Base-by-base conservation (phyloP, 1,284 basidiomycete genomes). In the Puccinia polysora region DNA sequence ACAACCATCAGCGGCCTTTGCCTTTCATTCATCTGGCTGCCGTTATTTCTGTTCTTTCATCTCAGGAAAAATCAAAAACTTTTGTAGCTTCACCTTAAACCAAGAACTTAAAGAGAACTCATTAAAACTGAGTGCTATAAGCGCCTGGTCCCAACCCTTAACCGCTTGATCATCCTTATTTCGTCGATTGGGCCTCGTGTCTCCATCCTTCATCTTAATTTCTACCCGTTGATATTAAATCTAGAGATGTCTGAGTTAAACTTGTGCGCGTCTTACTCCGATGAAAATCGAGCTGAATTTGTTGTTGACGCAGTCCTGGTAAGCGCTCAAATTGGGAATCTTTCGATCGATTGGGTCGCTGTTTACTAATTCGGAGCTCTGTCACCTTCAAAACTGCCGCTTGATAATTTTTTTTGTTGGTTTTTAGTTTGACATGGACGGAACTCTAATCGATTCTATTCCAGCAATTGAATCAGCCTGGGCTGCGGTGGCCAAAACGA, bases 401-500 rank as follows among this genome's bases (percentile, higher is more conserved):
- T 0, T 49, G 18, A 43, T 43, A 23, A 12, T 49, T 34, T 20
- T 32, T 23, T 30, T 43, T 53, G 52, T 36, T 20, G 43, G 32
- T 53, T 52, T 25, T 28, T 65, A 76, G 74, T 76, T 77, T 62
- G 77, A 78, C 68, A 75, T 50, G 64, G 67, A 74, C 60, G 72
- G 76, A 53, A 88, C 87, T 12, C 81, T 89, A 70, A 88, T 88
- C 64, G 87, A 89, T 78, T 88, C 87, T 32, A 89, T 89, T 77
- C 82, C 85, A 25, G 88, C 88, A 10, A 87, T 89, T 75, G 88
- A 89, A 79, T 87, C 87, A 5, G 88, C 88, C 7, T 89, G 88
- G 88, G 84, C 84, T 40, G 87, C 86, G 76, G 87, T 89, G 62
- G 88, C 88, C 2, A 82, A 81, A 56, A 87, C 88, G 79, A 84